These are phyloP conservation scores for Calonectria ilicicola DNA, from an alignment of 2,329 filamentous ascomycete genomes.

Conservation along the genomic window DNA sequence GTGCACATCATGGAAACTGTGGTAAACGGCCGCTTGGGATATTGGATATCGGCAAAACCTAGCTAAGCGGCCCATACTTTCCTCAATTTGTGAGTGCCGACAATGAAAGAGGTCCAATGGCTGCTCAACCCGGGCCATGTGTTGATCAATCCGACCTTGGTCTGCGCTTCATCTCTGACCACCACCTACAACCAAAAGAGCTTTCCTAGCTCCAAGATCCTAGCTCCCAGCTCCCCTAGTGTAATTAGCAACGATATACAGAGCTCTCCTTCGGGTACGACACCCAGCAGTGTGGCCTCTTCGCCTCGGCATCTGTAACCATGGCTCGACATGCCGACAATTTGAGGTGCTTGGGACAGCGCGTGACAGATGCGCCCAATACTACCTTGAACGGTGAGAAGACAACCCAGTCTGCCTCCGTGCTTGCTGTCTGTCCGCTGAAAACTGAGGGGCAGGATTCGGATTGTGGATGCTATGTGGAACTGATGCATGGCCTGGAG, in stretches of 20 bases:
- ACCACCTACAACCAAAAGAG: background rate
- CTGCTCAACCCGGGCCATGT: background rate
- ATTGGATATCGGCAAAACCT: background rate
- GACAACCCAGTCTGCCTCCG: background rate
- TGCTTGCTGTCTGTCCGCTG: background rate
- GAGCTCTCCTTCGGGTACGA: background rate
- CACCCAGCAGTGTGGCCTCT: background rate
- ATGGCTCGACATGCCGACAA: slow-evolving; percentile 15
- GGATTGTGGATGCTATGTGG: background rate
- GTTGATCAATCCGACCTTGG: background rate
- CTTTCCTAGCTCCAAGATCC: background rate
- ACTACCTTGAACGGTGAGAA: background rate
- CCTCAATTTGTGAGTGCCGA: background rate
- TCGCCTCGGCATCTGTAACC: slow-evolving; percentile 17
- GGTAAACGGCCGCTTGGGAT: background rate
- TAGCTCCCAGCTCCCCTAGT: background rate
- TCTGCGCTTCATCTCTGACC: slow-evolving; percentile 1
- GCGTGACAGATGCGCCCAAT: background rate
- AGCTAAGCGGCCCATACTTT: background rate
- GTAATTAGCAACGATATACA: background rate
- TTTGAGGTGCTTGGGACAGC: slow-evolving; percentile 2
- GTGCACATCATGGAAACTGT: background rate
- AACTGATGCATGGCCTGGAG: background rate
- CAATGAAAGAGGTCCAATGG: background rate
- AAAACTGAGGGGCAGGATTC: background rate